Evolutionary conservation across 2,329 filamentous ascomycete genomes (phyloP), one percentile per base, ranked within the genome.

Genomic region (Colletotrichum chlorophyti): DNA sequence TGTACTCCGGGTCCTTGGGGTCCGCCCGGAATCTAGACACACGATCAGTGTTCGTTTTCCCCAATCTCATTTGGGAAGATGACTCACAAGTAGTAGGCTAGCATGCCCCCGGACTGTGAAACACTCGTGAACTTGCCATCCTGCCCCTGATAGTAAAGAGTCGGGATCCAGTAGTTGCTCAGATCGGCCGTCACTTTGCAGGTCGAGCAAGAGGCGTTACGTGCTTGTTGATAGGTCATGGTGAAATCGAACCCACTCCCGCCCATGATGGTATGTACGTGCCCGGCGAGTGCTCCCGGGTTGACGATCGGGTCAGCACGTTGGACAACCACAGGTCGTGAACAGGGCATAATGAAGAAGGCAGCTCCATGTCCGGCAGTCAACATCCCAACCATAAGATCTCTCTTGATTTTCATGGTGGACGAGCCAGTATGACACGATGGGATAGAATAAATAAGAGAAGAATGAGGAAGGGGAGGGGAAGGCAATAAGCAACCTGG

Each of bases 131-230:
- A 86, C 52, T 75, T 82, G 11, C 86, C 85, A 65, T 87, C 82
- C 38, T 79, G 67, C 40, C 80, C 77, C 58, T 81, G 72, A 55
- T 76, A 76, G 63, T 72, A 75, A 1, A 90, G 73, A 60, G 78
- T 77, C 0, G 88, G 87, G 14, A 83, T 84, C 88, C 88, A 91
- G 73, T 91, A 91, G 66, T 85, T 88, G 53, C 83, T 88, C 55
- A 83, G 74, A 69, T 90, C 87, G 61, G 83, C 74, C 24, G 79
- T 76, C 53, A 87, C 85, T 29, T 79, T 78, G 70, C 88, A 90
- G 4, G 87, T 87, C 2, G 87, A 87, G 70, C 88, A 91, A 10
- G 79, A 79, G 2, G 84, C 82, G 21, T 69, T 69, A 53, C 77
- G 74, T n/a, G 83, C 81, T 31, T 78, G 73, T 8, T 77, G 73